Evolutionary conservation across 202 grass and related monocot genomes (phyloP).

Genomic region (Zizania palustris): DNA sequence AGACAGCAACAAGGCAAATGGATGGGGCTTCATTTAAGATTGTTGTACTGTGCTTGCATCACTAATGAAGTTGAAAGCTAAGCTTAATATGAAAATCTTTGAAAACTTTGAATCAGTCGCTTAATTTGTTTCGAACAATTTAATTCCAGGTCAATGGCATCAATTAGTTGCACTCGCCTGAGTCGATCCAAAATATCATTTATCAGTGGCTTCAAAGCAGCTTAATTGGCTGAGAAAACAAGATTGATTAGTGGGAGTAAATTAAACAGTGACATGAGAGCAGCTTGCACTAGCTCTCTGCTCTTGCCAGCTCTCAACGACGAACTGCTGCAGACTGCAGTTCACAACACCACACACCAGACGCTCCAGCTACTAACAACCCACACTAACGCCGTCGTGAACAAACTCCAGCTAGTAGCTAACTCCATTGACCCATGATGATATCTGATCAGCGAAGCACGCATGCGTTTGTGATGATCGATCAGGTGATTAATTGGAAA

Average conservation of each 20-base stretch:
- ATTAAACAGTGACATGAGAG: not conserved
- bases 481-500: not conserved
- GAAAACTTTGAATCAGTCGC: not conserved
- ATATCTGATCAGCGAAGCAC: not conserved
- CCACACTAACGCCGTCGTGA: not conserved
- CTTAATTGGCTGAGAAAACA: not conserved
- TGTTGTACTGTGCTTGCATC: not conserved
- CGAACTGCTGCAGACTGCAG: not conserved
- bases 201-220: not conserved
- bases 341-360: not conserved
- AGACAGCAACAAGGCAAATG: not conserved
- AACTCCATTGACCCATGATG: not conserved
- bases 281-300: not conserved
- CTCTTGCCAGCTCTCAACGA: not conserved
- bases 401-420: not conserved
- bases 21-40: not conserved
- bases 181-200: not conserved
- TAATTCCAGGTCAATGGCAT: not conserved
- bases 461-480: not conserved
- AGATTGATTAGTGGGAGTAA: not conserved
- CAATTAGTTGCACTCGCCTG: not conserved
- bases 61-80: not conserved
- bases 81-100: not conserved
- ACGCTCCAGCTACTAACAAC: slow-evolving; percentile 19
- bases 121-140: not conserved